phyloP scores from a whole-genome alignment of 495 filamentous ascomycete genomes.

The Aspergillus kassunensis region DNA sequence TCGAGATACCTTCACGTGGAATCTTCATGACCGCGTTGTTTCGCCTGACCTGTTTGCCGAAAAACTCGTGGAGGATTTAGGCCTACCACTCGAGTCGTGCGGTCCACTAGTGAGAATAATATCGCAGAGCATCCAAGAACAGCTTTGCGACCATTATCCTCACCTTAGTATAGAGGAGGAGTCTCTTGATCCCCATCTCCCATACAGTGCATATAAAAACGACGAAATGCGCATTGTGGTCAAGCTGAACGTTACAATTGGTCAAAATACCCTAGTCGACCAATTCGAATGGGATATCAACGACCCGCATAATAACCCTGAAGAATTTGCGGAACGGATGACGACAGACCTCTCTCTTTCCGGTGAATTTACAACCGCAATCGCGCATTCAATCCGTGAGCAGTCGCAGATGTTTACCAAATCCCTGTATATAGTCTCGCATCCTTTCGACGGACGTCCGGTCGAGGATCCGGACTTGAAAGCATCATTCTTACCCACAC shows the following conservation, averaged over 20 bases:
- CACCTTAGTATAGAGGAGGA: conserved; percentile 87
- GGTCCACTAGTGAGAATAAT: conserved; percentile 70
- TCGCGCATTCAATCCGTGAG: conserved; percentile 94
- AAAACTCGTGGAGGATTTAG: conserved; percentile 88
- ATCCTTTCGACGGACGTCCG: conserved; percentile 91
- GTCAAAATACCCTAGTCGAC: conserved; percentile 87
- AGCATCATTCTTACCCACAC: conserved; percentile 79
- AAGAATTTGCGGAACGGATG: conserved; percentile 89
- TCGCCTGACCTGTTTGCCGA: conserved; percentile 76
- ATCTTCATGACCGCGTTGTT: conserved; percentile 84
- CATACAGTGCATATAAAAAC: conserved; percentile 93
- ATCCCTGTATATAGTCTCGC: conserved; percentile 86
- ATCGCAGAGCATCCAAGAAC: conserved; percentile 75
- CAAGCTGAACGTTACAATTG: conserved; percentile 97
- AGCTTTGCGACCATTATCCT: conserved; percentile 88
- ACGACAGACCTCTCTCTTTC: conserved; percentile 85
- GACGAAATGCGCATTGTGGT: conserved; percentile 96
- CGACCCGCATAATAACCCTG: conserved; percentile 84
- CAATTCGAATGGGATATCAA: conserved; percentile 99
- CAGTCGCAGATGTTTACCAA: conserved; percentile 91
- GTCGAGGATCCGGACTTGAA: conserved; percentile 88
- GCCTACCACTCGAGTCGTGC: conserved; percentile 63
- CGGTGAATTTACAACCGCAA: conserved; percentile 95
- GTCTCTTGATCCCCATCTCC: conserved; percentile 80
- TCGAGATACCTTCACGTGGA: conserved; percentile 98